A percentile compares a stretch with the other conserved stretches of the same genome.
Evolutionary conservation across 148 eudicot genomes (phyloP).

Genomic region (Silene uniflora): DNA sequence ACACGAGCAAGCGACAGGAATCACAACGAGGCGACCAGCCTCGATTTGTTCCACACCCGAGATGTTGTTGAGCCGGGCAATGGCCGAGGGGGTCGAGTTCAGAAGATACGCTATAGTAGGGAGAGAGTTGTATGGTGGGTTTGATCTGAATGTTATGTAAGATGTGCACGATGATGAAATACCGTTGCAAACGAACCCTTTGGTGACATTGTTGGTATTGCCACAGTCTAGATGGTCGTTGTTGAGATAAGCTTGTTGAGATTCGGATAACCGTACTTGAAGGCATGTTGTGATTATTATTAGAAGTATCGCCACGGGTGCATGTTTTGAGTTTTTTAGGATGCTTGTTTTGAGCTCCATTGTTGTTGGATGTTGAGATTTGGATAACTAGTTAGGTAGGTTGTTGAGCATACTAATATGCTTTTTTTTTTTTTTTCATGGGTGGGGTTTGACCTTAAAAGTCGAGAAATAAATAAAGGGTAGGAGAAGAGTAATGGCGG

Average conservation of each 20-base stretch:
- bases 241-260: constrained; percentile 60
- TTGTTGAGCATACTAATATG: not conserved
- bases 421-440: not conserved
- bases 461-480: not conserved
- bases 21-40: constrained; percentile 33
- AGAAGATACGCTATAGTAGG: constrained; percentile 50
- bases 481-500: not conserved
- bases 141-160: constrained; percentile 67
- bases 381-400: not conserved
- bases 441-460: constrained; percentile 4
- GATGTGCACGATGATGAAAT: constrained; percentile 37
- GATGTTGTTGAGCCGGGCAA: constrained; percentile 38
- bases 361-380: not conserved
- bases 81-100: constrained; percentile 29
- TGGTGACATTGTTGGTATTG: constrained; percentile 29
- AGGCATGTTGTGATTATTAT: constrained; percentile 12
- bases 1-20: constrained; percentile 60
- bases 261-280: constrained; percentile 14
- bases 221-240: constrained; percentile 56
- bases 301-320: not conserved
- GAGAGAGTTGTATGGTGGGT: constrained; percentile 36
- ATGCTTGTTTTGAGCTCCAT: not conserved
- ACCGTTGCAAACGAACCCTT: constrained; percentile 58
- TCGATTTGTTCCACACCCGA: constrained; percentile 35
- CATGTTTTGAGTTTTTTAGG: not conserved